A percentile compares a stretch with the other conserved stretches of the same genome.
phyloP scores from a whole-genome alignment of 2,329 filamentous ascomycete species.

The Fusarium stilboides region DNA sequence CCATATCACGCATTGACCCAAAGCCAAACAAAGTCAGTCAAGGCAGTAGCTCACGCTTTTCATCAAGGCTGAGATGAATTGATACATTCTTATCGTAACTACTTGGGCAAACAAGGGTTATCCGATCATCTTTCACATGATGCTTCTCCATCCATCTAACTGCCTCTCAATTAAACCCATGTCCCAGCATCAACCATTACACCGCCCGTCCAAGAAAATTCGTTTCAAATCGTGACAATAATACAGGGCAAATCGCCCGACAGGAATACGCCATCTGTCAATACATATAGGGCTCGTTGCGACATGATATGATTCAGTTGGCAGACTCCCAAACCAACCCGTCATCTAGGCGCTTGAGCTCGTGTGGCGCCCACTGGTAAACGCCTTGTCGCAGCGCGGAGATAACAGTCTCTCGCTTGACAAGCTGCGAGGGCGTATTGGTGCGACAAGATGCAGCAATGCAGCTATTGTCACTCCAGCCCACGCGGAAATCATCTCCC shows the following conservation, averaged over 20 bases:
- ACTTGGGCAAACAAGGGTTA: conserved; percentile 40
- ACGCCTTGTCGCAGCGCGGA: conserved; percentile 53
- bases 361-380: conserved; percentile 54
- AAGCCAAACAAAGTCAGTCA: not conserved
- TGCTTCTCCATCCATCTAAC: conserved; percentile 47
- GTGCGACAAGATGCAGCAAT: conserved; percentile 57
- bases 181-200: conserved; percentile 52
- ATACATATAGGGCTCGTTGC: conserved; percentile 20
- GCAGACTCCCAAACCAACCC: conserved; percentile 52
- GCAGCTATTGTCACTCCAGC: conserved; percentile 61
- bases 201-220: conserved; percentile 56
- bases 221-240: conserved; percentile 53
- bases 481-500: conserved; percentile 59
- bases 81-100: conserved; percentile 33
- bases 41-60: not conserved
- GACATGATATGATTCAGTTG: conserved; percentile 45
- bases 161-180: conserved; percentile 51
- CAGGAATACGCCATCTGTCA: conserved; percentile 47
- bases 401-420: conserved; percentile 54
- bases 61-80: not conserved
- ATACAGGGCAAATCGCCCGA: conserved; percentile 51
- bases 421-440: conserved; percentile 43
- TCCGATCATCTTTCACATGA: conserved; percentile 47
- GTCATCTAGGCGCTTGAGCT: conserved; percentile 54
- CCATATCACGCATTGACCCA: not conserved